Conservation (phyloP, 2,329 filamentous ascomycete genomes). For the Arachnomyces sp. region DNA sequence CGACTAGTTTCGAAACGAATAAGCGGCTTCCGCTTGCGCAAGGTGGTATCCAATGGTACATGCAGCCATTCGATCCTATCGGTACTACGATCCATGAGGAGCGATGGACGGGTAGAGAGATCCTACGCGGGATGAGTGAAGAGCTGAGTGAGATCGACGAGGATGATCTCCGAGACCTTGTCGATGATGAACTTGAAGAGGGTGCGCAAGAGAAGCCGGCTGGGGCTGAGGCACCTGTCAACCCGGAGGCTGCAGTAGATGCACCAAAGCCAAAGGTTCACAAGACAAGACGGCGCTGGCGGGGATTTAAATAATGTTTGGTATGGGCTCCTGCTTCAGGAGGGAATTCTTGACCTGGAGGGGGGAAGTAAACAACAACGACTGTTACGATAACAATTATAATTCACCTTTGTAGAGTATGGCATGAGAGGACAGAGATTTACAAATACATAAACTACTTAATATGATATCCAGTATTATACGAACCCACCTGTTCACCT, state of each 20-base stretch:
- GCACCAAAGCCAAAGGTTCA: constrained; percentile 18
- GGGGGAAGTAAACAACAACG: neutral
- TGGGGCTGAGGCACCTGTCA: neutral
- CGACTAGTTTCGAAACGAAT: constrained; percentile 30
- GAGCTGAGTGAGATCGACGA: constrained; percentile 89
- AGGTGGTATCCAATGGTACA: constrained; percentile 83
- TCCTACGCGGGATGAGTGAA: constrained; percentile 68
- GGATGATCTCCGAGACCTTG: constrained; percentile 70
- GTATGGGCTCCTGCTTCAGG: neutral
- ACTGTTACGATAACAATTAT: no score
- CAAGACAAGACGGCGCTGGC: constrained; percentile 25
- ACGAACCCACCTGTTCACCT: no score
- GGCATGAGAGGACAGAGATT: no score
- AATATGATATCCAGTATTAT: no score
- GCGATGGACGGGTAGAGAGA: constrained; percentile 64
- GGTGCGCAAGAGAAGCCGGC: constrained; percentile 5
- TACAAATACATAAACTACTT: neutral
- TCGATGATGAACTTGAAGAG: constrained; percentile 41
- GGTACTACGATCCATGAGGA: constrained; percentile 76
- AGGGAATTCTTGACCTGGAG: neutral
- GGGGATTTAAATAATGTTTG: constrained; percentile 19
- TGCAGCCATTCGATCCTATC: constrained; percentile 68
- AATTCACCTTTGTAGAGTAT: no score
- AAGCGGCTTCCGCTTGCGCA: constrained; percentile 49
- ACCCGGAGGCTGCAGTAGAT: neutral